phyloP scores from a whole-genome alignment of 2,329 filamentous ascomycete species.

The Colletotrichum sp. region DNA sequence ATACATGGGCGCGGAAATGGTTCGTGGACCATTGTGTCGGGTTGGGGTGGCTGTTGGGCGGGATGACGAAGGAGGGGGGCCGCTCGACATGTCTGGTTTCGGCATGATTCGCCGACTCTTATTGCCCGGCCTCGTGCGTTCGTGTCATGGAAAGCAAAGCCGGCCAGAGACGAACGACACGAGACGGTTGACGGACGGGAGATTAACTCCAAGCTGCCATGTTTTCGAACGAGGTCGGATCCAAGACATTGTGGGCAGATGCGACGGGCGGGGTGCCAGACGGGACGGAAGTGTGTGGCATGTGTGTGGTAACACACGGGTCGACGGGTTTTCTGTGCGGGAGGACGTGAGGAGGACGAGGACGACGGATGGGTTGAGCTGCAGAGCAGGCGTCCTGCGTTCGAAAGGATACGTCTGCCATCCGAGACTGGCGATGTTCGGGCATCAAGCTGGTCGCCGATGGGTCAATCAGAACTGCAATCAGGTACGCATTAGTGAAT shows the following conservation, averaged over 20 bases:
- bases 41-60: not conserved
- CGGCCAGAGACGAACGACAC: not conserved
- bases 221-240: not conserved
- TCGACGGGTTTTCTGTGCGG: not conserved
- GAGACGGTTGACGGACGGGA: not conserved
- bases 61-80: not conserved
- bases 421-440: not conserved
- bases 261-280: not conserved
- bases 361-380: not conserved
- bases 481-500: not conserved
- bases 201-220: not conserved
- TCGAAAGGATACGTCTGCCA: not conserved
- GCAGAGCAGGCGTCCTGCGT: not conserved
- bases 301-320: not conserved
- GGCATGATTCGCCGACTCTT: not conserved
- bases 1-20: not conserved
- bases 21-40: constrained; percentile 6
- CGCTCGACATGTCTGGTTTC: not conserved
- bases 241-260: not conserved
- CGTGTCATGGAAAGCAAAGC: not conserved
- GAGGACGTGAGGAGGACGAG: not conserved
- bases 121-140: not conserved
- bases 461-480: not conserved
- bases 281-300: not conserved
- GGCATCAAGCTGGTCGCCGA: not conserved